Conservation (phyloP, 192 early-diverging fungal species). For the Linnemannia elongata region DNA sequence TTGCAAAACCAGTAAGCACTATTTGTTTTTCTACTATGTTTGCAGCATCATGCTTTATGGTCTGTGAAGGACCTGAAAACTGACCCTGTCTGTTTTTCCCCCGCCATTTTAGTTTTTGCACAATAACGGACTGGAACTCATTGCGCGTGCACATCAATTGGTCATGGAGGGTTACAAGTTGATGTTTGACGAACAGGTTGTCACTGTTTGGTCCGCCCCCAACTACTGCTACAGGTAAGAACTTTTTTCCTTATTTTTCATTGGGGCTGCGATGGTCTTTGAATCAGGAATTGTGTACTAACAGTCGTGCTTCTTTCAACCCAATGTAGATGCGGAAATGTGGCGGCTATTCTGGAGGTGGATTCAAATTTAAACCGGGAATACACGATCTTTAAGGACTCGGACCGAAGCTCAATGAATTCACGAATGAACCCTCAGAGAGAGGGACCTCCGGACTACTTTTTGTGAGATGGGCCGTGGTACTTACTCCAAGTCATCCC, state of each 20-base stretch:
- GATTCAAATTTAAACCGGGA: slow-evolving; percentile 89
- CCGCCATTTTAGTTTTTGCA: slow-evolving; percentile 70
- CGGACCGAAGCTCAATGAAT: slow-evolving; percentile 65
- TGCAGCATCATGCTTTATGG: not conserved
- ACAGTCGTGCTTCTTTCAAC: not conserved
- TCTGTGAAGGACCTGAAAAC: not conserved
- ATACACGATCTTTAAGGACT: slow-evolving; percentile 86
- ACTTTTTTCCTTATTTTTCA: not conserved
- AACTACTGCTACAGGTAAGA: slow-evolving; percentile 96
- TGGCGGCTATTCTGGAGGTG: slow-evolving; percentile 96
- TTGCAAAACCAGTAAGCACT: slow-evolving; percentile 75
- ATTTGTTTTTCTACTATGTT: not conserved
- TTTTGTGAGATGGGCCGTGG: slow-evolving; percentile 70
- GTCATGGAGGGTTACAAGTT: slow-evolving; percentile 98
- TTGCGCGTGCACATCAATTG: slow-evolving; percentile 97
- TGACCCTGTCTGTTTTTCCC: slow-evolving; percentile 10
- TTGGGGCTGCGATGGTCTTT: not conserved
- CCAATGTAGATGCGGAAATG: slow-evolving; percentile 87
- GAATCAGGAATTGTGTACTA: not conserved
- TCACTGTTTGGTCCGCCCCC: slow-evolving; percentile 99
- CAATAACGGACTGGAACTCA: slow-evolving; percentile 87
- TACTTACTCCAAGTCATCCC: too few species aligned
- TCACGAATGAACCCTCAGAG: slow-evolving; percentile 83
- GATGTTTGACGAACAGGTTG: slow-evolving; percentile 96
- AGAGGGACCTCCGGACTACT: slow-evolving; percentile 94